Percentiles rank a stretch among this genome's conserved stretches.
These are phyloP conservation scores for Cytospora paraplurivora DNA, from an alignment of 2,329 filamentous ascomycete species.

Conservation along the genomic window DNA sequence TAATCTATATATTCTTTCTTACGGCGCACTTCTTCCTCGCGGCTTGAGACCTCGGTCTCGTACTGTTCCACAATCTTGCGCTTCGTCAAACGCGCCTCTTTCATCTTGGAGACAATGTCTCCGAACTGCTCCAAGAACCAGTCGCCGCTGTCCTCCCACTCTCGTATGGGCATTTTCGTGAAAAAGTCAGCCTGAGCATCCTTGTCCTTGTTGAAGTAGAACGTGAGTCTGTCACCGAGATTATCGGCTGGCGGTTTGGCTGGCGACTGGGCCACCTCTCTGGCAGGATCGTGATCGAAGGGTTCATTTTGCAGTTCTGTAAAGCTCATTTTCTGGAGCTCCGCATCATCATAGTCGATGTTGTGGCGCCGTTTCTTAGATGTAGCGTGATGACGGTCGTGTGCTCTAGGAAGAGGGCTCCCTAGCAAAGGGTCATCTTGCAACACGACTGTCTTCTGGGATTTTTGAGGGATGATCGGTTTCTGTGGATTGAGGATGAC, in stretches of 20 bases:
- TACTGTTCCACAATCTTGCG: conserved; percentile 53
- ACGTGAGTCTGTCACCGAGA: conserved; percentile 51
- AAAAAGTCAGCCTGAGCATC: conserved; percentile 51
- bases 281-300: conserved; percentile 60
- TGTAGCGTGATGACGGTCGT: conserved; percentile 28
- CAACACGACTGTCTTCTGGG: conserved; percentile 19
- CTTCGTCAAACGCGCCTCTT: conserved; percentile 52
- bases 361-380: conserved; percentile 47
- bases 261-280: conserved; percentile 44
- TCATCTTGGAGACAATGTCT: conserved; percentile 50
- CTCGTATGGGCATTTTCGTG: conserved; percentile 53
- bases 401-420: conserved; percentile 27
- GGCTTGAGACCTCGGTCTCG: conserved; percentile 56
- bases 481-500: conserved; percentile 28
- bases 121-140: conserved; percentile 61
- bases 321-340: conserved; percentile 57
- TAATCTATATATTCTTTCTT: conserved; percentile 57
- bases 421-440: conserved; percentile 27
- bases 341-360: conserved; percentile 60
- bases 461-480: conserved; percentile 17
- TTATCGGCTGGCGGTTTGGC: conserved; percentile 42
- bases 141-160: conserved; percentile 62
- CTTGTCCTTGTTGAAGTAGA: conserved; percentile 51
- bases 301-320: conserved; percentile 51
- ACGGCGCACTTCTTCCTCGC: conserved; percentile 56